A percentile compares a stretch with the other conserved stretches of the same genome.
phyloP scores from a whole-genome alignment of 2,329 filamentous ascomycete species.

The Aspergillus sp. region DNA sequence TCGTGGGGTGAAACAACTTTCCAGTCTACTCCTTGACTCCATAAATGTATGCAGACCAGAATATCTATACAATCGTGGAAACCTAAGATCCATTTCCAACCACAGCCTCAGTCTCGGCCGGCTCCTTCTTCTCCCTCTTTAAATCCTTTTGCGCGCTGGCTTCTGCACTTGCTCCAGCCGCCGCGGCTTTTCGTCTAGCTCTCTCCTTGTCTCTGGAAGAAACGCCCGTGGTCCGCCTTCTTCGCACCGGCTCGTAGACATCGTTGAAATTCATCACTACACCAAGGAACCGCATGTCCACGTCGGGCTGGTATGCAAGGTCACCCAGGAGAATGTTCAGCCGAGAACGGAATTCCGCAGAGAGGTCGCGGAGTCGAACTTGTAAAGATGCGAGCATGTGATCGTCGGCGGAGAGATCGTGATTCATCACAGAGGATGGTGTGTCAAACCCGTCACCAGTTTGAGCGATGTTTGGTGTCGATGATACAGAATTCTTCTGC shows the following conservation, averaged over 20 bases:
- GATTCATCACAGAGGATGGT: conserved; percentile 34
- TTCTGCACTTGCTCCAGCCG: conserved; percentile 1
- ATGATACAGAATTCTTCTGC: conserved; percentile 21
- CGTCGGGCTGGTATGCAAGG: conserved; percentile 85
- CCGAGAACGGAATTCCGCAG: conserved; percentile 68
- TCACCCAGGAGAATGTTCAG: conserved; percentile 83
- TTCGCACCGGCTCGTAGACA: conserved; percentile 76
- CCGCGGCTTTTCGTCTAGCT: conserved; percentile 21
- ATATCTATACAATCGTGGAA: no score
- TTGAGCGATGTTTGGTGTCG: conserved; percentile 24
- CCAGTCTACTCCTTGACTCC: no score
- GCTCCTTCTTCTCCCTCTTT: no score
- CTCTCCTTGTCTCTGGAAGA: conserved; percentile 23
- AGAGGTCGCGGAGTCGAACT: conserved; percentile 66
- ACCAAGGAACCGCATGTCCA: conserved; percentile 91
- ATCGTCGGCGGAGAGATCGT: conserved; percentile 41
- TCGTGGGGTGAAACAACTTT: no score
- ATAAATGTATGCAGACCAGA: no score
- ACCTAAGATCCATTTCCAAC: no score
- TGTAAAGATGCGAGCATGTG: conserved; percentile 71
- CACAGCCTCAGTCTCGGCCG: no score
- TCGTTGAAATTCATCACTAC: conserved; percentile 99
- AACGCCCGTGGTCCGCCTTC: conserved; percentile 38
- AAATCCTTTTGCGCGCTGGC: no score
- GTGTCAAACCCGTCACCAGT: conserved; percentile 24